Conservation (phyloP, 305 asterid species). For the Fraxinus sp. region DNA sequence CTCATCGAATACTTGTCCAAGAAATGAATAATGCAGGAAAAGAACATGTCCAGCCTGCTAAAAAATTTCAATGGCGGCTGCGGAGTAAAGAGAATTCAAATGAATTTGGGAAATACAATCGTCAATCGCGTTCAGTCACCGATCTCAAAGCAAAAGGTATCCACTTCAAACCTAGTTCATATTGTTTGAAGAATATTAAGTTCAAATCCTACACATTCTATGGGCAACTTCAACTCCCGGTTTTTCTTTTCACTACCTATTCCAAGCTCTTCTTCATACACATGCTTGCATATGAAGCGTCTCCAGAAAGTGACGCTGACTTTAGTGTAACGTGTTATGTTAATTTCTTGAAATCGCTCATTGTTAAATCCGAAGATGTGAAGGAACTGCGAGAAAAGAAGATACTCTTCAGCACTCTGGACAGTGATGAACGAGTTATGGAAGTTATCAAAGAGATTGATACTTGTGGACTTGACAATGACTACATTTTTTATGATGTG, state of each 20-base stretch:
- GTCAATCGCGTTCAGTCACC: neutral
- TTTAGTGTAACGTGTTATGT: slow-evolving; percentile 1
- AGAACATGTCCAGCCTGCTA: neutral
- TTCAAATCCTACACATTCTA: slow-evolving; percentile 21
- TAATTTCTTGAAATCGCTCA: slow-evolving; percentile 30
- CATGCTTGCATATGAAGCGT: slow-evolving; percentile 25
- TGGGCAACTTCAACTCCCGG: slow-evolving; percentile 28
- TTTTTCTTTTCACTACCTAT: neutral
- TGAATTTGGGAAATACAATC: neutral
- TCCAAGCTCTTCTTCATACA: neutral
- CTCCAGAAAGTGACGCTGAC: neutral
- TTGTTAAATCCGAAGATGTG: slow-evolving; percentile 20
- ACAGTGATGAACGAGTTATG: slow-evolving; percentile 19
- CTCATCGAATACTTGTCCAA: slow-evolving; percentile 4
- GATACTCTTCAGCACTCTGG: slow-evolving; percentile 17
- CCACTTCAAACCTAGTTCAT: slow-evolving; percentile 16
- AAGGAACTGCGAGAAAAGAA: slow-evolving; percentile 26
- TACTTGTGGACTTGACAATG: slow-evolving; percentile 2
- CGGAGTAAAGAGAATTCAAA: neutral
- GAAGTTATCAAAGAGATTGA: slow-evolving; percentile 25
- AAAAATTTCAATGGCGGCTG: neutral
- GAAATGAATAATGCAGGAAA: neutral
- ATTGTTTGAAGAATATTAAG: slow-evolving; percentile 15
- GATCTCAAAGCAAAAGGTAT: slow-evolving; percentile 42
- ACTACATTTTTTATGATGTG: slow-evolving; percentile 8